Base-by-base conservation (phyloP, 2,329 filamentous ascomycete genomes). In the Nemania sp. region DNA sequence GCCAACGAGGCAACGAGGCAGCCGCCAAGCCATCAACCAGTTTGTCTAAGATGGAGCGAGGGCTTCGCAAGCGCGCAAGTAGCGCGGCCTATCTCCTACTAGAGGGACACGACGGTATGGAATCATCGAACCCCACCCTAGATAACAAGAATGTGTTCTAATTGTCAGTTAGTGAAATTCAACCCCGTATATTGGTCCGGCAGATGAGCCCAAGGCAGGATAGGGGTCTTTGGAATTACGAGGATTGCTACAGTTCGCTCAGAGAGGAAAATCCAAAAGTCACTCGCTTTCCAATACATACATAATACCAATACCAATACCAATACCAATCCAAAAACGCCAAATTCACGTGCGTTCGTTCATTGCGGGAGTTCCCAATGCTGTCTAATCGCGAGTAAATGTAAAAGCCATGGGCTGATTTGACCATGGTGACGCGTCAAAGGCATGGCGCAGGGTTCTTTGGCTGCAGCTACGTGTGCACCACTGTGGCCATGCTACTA, bases 1-100 rank as follows among this genome's bases (percentile, higher is more conserved):
- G 56, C 26, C 51, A 57, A 53, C 63, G 38, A 68, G 62, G 68
- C 64, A 69, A 67, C 68, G 20, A 70, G 63, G 64, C 64, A 69
- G 65, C 55, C n/a, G 38, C 67, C 56, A 69, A 69, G 67, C 52
- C 51, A 32, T 45, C 54, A 66, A 61, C 67, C 51, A 43, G 20
- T 22, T 45, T 43, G 24, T 68, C 64, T 43, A 52, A 27, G 29
- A 43, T 51, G n/a, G 56, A 57, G 38, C 29, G 24, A 11, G 10
- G 43, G 22, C 45, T 51, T 15, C 11, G 43, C 1, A 26, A 58
- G 32, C 45, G 45, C 24, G 56, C 45, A 6, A 32, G 47, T 53
- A 13, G 8, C n/a, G n/a, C n/a, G n/a, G n/a, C n/a, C 22, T 45
- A 61, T 24, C n/a, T 56, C 20, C 51, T 11, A 5, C 41, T 51